phyloP scores from a whole-genome alignment of 106 monocot species.

The Platanthera zijinensis region DNA sequence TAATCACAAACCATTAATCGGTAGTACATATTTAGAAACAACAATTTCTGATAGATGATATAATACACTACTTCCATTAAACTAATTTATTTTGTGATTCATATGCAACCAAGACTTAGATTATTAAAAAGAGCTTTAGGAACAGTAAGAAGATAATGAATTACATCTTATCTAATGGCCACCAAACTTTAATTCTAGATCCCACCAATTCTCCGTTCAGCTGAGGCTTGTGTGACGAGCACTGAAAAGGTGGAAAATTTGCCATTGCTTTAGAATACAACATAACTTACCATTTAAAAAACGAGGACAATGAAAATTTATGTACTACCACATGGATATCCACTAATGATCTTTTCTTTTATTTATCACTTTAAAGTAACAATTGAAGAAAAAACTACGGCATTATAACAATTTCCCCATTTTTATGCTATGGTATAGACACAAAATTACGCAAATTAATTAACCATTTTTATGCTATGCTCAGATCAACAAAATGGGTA shows the following conservation, averaged over 20 bases:
- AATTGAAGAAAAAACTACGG: background rate
- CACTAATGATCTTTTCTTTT: background rate
- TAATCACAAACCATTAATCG: background rate
- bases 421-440: background rate
- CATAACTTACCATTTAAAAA: background rate
- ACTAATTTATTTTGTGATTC: background rate
- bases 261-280: background rate
- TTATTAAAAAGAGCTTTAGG: background rate
- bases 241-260: conserved; percentile 30
- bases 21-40: background rate
- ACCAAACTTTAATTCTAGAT: conserved; percentile 91
- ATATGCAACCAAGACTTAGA: background rate
- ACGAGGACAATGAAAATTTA: background rate
- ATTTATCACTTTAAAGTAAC: background rate
- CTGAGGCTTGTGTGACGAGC: conserved; percentile 34
- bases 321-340: background rate
- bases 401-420: background rate
- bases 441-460: background rate
- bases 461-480: background rate
- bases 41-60: background rate
- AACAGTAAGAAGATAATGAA: background rate
- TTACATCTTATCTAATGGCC: conserved; percentile 92
- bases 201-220: conserved; percentile 44
- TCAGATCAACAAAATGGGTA: background rate
- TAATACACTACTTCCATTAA: background rate